Conservation (phyloP, 179 eudicot genomes). For the Silene noctiflora region DNA sequence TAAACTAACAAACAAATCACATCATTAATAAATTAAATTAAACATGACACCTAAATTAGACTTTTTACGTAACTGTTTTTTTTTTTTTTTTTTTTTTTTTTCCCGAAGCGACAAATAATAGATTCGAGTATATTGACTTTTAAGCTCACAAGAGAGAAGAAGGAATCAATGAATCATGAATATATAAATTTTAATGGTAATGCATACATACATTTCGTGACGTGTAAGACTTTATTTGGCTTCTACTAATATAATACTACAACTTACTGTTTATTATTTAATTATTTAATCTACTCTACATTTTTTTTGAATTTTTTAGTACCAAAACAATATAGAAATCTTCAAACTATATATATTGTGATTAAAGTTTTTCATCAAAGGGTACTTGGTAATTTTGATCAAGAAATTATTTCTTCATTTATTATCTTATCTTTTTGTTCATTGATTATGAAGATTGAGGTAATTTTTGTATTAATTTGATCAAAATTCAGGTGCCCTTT, state of each 20-base stretch:
- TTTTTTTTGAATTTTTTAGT: conserved; percentile 7
- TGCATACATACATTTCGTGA: conserved; percentile 30
- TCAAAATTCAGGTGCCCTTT: conserved; percentile 17
- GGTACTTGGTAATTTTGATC: conserved; percentile 30
- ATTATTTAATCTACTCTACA: background rate
- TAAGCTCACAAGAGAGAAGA: conserved; percentile 32
- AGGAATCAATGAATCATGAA: conserved; percentile 33
- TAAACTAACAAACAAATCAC: background rate
- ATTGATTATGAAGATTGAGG: background rate
- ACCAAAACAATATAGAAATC: conserved; percentile 10
- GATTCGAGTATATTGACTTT: conserved; percentile 30
- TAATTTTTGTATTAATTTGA: conserved; percentile 21
- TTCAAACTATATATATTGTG: conserved; percentile 2
- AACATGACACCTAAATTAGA: background rate
- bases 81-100: background rate
- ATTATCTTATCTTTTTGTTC: background rate
- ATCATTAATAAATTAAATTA: background rate
- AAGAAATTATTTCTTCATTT: conserved; percentile 10
- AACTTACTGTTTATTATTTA: background rate
- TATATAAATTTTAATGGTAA: conserved; percentile 12
- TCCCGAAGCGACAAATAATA: background rate
- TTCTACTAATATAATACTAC: conserved; percentile 10
- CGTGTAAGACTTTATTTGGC: conserved; percentile 30
- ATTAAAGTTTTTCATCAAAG: conserved; percentile 8
- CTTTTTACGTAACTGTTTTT: background rate